A percentile compares a stretch with the other conserved stretches of the same genome.
Conservation (phyloP, 2,329 filamentous ascomycete species). For the Mycosphaerella arachidis region DNA sequence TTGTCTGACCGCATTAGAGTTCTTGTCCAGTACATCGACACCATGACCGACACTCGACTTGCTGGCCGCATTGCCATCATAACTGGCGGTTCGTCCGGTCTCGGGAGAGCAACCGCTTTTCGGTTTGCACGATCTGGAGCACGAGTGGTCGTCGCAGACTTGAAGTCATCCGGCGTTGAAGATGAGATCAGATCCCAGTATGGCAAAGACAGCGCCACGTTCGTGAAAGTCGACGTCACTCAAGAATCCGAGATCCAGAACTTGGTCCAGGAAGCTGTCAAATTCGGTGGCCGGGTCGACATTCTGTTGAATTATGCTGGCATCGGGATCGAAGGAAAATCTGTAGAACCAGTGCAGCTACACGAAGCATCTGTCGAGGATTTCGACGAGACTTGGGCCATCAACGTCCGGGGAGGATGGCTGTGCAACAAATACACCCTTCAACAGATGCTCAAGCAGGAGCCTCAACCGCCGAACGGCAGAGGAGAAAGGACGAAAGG, state of each 20-base stretch:
- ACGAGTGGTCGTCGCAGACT: conserved; percentile 25
- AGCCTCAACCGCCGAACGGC: conserved; percentile 28
- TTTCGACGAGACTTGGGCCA: conserved; percentile 21
- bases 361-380: conserved; percentile 21
- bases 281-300: conserved; percentile 27
- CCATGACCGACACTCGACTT: conserved; percentile 13
- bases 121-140: conserved; percentile 26
- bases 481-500: conserved; percentile 40
- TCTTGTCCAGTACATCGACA: background rate
- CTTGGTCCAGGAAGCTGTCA: conserved; percentile 21
- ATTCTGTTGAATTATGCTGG: conserved; percentile 28
- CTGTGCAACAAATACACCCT: conserved; percentile 41
- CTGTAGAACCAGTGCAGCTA: background rate
- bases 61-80: conserved; percentile 27
- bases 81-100: conserved; percentile 26
- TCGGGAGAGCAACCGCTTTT: conserved; percentile 27
- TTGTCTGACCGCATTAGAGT: background rate
- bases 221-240: conserved; percentile 25
- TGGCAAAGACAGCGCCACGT: conserved; percentile 20
- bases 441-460: conserved; percentile 39
- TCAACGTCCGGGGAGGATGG: conserved; percentile 41
- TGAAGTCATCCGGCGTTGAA: conserved; percentile 20
- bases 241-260: conserved; percentile 22
- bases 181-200: conserved; percentile 20
- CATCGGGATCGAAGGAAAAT: conserved; percentile 13